Conservation (phyloP, 768 basidiomycete species). For the Russula emetica region DNA sequence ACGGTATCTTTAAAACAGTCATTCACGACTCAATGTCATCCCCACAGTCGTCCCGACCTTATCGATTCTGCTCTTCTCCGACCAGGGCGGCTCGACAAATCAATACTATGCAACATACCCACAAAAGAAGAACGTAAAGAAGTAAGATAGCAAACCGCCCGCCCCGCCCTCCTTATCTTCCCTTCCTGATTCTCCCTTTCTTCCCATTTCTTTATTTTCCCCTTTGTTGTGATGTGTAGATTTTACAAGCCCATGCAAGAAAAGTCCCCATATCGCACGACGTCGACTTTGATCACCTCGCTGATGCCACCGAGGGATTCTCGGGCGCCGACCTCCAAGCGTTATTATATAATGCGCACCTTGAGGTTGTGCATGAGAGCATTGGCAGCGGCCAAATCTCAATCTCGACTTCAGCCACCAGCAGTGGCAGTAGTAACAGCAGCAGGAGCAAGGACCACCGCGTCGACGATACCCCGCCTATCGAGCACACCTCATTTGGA, state of each 20-base stretch:
- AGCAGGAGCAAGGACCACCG: constrained; percentile 26
- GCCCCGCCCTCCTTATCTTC: neutral
- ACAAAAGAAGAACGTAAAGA: constrained; percentile 70
- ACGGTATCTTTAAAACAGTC: too few species aligned
- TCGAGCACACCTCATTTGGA: constrained; percentile 61
- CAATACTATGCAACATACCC: constrained; percentile 90
- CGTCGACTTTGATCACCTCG: constrained; percentile 66
- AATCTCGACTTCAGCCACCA: neutral
- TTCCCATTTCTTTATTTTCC: too few species aligned
- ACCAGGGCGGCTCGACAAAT: constrained; percentile 93
- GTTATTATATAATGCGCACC: constrained; percentile 90
- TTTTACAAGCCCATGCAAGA: constrained; percentile 67
- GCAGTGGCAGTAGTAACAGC: too few species aligned
- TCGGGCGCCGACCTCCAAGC: constrained; percentile 97
- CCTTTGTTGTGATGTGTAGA: constrained; percentile 56
- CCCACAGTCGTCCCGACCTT: constrained; percentile 85
- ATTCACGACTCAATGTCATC: neutral
- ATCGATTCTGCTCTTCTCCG: constrained; percentile 95
- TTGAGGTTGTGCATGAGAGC: constrained; percentile 80
- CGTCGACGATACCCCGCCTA: constrained; percentile 40
- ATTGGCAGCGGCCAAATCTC: constrained; percentile 43
- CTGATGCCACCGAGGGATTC: constrained; percentile 71
- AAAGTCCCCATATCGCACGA: constrained; percentile 61
- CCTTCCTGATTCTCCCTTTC: neutral
- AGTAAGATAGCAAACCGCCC: constrained; percentile 44